A percentile compares a stretch with the other conserved stretches of the same genome.
phyloP scores from a whole-genome alignment of 2,329 filamentous ascomycete species.

The Talaromyces sp. region DNA sequence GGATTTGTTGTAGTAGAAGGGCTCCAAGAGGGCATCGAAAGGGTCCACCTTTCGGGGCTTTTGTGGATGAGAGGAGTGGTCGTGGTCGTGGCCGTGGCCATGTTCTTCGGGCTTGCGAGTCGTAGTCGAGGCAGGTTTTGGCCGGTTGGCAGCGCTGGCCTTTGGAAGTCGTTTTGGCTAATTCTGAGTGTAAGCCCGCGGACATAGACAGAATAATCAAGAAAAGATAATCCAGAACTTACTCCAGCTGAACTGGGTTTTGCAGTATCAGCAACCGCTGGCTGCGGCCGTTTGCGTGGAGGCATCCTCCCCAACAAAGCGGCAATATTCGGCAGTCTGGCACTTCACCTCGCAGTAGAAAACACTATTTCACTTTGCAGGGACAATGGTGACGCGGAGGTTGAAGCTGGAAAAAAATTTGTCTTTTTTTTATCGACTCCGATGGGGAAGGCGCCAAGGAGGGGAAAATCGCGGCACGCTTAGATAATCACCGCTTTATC shows the following conservation, averaged over 20 bases:
- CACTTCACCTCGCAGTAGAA: conserved; percentile 1
- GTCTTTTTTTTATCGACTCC: conserved; percentile 2
- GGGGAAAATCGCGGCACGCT: conserved; percentile 10
- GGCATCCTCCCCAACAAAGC: conserved; percentile 25
- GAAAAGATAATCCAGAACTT: background rate
- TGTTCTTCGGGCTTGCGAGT: conserved; percentile 20
- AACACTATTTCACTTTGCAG: background rate
- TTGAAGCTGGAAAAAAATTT: background rate
- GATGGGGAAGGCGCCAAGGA: conserved; percentile 1
- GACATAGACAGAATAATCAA: background rate
- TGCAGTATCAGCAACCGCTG: conserved; percentile 20
- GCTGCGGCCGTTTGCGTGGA: conserved; percentile 32
- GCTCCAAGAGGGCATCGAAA: conserved; percentile 62
- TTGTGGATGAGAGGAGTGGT: conserved; percentile 16
- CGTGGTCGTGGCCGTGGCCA: conserved; percentile 16
- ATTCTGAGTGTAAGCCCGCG: conserved; percentile 10
- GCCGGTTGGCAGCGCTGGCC: conserved; percentile 13
- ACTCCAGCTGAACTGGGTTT: conserved; percentile 18
- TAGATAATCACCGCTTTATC: conserved; percentile 6
- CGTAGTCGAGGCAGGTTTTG: conserved; percentile 25
- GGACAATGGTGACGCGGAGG: background rate
- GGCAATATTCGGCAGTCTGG: background rate
- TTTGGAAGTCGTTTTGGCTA: conserved; percentile 9
- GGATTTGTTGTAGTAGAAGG: conserved; percentile 65
- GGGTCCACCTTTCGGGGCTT: conserved; percentile 30